Percentiles rank a stretch among this genome's conserved stretches.
Evolutionary conservation across 306 rosid species (phyloP).

Genomic region (Citrullus mucosospermus): DNA sequence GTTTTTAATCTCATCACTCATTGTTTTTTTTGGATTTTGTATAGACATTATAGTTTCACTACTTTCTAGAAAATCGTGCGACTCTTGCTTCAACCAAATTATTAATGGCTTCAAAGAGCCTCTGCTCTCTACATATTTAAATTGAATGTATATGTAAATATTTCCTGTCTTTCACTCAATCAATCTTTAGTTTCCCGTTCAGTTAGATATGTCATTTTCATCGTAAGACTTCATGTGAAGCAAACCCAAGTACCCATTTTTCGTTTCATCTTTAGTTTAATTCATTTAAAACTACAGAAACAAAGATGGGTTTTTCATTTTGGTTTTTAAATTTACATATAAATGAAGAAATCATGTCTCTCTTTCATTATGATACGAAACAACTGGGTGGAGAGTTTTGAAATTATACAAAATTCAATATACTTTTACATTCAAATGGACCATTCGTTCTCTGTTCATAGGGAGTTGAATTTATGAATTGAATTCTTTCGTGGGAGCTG

Average conservation of each 20-base stretch:
- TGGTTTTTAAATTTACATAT: not conserved
- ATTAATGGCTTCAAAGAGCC: not conserved
- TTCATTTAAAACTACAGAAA: not conserved
- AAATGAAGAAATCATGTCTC: not conserved
- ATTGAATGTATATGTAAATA: not conserved
- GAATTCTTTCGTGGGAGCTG: not conserved
- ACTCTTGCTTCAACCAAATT: not conserved
- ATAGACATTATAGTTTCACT: not conserved
- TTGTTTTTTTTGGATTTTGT: not conserved
- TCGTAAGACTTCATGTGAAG: not conserved
- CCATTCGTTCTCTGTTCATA: not conserved
- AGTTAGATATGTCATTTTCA: not conserved
- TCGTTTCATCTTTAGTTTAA: too few relatives aligned
- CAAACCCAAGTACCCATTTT: too few relatives aligned
- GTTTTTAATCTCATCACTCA: not conserved
- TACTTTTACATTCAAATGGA: not conserved
- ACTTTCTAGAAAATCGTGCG: not conserved
- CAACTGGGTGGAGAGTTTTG: not conserved
- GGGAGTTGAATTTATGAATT: not conserved
- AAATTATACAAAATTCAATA: not conserved
- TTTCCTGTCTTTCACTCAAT: not conserved
- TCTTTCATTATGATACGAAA: not conserved
- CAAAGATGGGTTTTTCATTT: not conserved
- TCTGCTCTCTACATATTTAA: not conserved
- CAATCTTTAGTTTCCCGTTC: not conserved